These are phyloP conservation scores for Fusarium nurragi DNA, from an alignment of 2,329 filamentous ascomycete species.

Conservation along the genomic window DNA sequence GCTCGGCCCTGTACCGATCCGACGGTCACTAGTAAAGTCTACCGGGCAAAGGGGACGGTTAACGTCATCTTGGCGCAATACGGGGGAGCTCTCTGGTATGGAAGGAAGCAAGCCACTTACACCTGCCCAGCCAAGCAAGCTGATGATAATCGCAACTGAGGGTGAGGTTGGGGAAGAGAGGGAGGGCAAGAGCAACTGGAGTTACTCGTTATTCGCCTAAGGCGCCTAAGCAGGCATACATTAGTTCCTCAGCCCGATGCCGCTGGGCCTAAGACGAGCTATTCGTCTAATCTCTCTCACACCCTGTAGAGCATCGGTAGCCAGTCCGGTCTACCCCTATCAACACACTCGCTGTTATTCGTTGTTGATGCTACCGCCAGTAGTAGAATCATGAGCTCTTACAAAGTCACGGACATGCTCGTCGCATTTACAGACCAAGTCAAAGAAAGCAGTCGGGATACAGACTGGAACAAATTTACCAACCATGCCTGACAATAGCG, in stretches of 20 bases:
- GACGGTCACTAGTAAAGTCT: conserved; percentile 18
- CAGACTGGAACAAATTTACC: not conserved
- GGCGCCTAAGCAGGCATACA: no score
- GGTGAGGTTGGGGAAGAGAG: not conserved
- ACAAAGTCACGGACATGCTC: conserved; percentile 7
- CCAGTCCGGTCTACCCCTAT: conserved; percentile 7
- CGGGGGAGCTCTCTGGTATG: conserved; percentile 17
- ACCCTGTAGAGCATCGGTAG: conserved; percentile 14
- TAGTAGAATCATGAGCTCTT: not conserved
- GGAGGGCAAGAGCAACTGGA: conserved; percentile 5
- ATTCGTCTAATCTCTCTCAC: conserved; percentile 11
- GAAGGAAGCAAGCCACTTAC: conserved; percentile 22
- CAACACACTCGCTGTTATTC: conserved; percentile 1
- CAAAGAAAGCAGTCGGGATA: not conserved
- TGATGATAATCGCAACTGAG: conserved; percentile 7
- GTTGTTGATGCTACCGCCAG: not conserved
- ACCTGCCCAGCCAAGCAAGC: conserved; percentile 12
- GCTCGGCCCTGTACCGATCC: conserved; percentile 24
- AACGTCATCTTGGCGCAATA: conserved; percentile 7
- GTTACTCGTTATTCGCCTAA: not conserved
- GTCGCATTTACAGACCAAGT: not conserved
- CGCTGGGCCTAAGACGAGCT: conserved; percentile 21
- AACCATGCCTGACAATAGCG: conserved; percentile 26
- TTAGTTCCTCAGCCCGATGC: conserved; percentile 16
- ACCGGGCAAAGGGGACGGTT: conserved; percentile 26